These are phyloP conservation scores for Escovopsis weberi DNA, from an alignment of 2,329 filamentous ascomycete genomes.

Conservation along the genomic window DNA sequence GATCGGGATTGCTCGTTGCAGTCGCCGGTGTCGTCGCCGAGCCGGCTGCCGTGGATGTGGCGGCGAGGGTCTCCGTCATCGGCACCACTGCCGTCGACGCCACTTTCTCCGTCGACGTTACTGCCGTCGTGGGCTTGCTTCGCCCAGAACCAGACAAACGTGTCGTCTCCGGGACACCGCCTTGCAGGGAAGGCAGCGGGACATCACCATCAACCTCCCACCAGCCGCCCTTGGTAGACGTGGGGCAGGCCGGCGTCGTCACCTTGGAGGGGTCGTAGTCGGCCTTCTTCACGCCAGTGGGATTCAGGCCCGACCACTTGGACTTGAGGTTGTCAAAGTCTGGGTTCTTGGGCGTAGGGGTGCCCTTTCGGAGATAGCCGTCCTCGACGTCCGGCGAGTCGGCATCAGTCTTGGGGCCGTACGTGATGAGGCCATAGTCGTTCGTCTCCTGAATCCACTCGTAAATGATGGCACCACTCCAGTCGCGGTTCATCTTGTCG, in stretches of 20 bases:
- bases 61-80: conserved; percentile 7
- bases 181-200: conserved; percentile 53
- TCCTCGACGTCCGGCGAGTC: conserved; percentile 39
- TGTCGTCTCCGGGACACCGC: conserved; percentile 18
- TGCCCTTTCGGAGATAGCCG: conserved; percentile 57
- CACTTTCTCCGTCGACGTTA: too few relatives aligned
- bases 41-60: conserved; percentile 1
- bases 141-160: conserved; percentile 9
- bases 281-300: conserved; percentile 50
- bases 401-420: conserved; percentile 45
- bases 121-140: too few relatives aligned
- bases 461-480: conserved; percentile 71
- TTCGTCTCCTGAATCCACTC: conserved; percentile 83
- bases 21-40: background rate
- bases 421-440: conserved; percentile 67
- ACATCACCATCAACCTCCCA: conserved; percentile 64
- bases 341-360: conserved; percentile 55
- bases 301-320: conserved; percentile 60
- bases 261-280: conserved; percentile 49
- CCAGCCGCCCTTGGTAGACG: conserved; percentile 56
- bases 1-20: background rate
- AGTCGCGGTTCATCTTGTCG: conserved; percentile 51
- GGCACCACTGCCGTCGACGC: background rate
- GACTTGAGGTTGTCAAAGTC: conserved; percentile 67
- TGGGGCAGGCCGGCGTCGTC: conserved; percentile 54